These are phyloP conservation scores for Vigna mungo DNA, from an alignment of 306 rosid species.

Conservation along the genomic window DNA sequence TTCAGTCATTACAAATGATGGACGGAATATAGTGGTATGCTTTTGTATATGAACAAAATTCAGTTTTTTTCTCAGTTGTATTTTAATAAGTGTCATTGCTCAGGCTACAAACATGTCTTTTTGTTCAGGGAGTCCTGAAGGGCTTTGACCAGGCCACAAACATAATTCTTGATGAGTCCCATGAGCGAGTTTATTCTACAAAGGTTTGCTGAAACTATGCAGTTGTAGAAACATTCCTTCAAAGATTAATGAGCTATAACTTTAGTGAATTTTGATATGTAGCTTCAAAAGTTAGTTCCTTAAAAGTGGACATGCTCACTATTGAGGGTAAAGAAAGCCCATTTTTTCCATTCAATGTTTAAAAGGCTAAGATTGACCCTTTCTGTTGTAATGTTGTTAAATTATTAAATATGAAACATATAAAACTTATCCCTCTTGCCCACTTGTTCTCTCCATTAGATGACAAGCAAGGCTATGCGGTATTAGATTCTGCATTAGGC, in stretches of 20 bases:
- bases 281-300: slow-evolving; percentile 8
- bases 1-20: slow-evolving; percentile 92
- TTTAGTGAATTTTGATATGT: not conserved
- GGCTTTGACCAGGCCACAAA: slow-evolving; percentile 99
- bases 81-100: not conserved
- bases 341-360: slow-evolving; percentile 3
- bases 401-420: not conserved
- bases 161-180: slow-evolving; percentile 97
- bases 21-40: slow-evolving; percentile 91
- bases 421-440: not conserved
- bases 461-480: not conserved
- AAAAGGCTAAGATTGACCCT: not conserved
- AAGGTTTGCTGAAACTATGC: slow-evolving; percentile 61
- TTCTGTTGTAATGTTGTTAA: not conserved
- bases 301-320: not conserved
- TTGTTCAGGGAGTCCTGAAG: slow-evolving; percentile 78
- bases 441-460: not conserved
- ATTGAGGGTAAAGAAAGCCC: not conserved
- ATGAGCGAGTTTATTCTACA: slow-evolving; percentile 94
- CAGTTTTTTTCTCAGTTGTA: not conserved
- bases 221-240: slow-evolving; percentile 1
- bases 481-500: slow-evolving; percentile 3
- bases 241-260: not conserved
- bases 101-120: slow-evolving; percentile 14
- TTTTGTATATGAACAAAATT: not conserved